A percentile compares a stretch with the other conserved stretches of the same genome.
phyloP scores from a whole-genome alignment of 768 basidiomycete species.

The Piloderma croceum region DNA sequence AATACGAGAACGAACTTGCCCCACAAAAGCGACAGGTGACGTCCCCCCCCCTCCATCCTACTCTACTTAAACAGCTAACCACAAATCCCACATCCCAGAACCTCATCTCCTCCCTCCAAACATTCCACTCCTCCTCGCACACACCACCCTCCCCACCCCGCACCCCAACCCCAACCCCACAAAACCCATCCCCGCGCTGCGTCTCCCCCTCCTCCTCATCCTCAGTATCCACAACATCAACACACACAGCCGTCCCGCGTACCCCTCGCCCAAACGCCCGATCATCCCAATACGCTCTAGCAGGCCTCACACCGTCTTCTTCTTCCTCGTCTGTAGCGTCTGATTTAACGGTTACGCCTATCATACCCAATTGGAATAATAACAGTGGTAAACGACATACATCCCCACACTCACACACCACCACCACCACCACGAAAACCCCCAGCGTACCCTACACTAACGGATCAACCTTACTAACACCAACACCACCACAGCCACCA shows the following conservation, averaged over 20 bases:
- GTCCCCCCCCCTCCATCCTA: constrained; percentile 23
- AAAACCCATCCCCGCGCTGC: constrained; percentile 39
- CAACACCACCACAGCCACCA: constrained; percentile 30
- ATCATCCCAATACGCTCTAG: constrained; percentile 20
- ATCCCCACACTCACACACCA: constrained; percentile 26
- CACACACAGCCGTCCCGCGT: constrained; percentile 61
- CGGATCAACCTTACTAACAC: no score
- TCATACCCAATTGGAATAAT: no score
- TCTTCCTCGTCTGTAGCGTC: constrained; percentile 19
- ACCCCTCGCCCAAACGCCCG: constrained; percentile 19
- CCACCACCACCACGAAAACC: constrained; percentile 19
- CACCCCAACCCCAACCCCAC: constrained; percentile 27
- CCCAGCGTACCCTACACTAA: no score
- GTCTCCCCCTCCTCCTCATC: constrained; percentile 60
- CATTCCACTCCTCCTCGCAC: constrained; percentile 18
- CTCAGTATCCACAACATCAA: constrained; percentile 66
- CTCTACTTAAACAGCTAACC: constrained; percentile 32
- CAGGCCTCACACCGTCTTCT: constrained; percentile 18
- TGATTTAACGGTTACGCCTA: constrained; percentile 4
- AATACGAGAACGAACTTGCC: constrained; percentile 64
- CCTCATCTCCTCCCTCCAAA: constrained; percentile 27
- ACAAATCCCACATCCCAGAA: constrained; percentile 35
- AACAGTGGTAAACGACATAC: constrained; percentile 20
- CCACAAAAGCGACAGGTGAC: constrained; percentile 47
- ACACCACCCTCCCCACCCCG: constrained; percentile 25